Conservation (phyloP, 306 rosid genomes). For the Inga oerstediana region DNA sequence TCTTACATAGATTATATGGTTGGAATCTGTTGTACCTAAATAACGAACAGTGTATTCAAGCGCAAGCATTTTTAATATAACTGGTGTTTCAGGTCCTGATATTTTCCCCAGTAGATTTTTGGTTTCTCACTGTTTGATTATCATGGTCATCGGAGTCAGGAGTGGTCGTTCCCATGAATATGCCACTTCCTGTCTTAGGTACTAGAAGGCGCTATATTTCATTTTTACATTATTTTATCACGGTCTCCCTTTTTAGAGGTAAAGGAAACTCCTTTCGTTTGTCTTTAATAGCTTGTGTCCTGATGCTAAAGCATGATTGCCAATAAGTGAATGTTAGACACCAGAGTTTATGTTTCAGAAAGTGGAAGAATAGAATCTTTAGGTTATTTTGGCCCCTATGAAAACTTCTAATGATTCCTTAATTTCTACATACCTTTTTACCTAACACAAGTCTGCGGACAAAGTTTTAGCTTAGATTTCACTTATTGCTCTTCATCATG, state of each 20-base stretch:
- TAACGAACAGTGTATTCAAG: not conserved
- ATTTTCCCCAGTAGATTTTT: not conserved
- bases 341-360: slow-evolving; percentile 23
- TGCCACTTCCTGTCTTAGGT: not conserved
- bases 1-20: not conserved
- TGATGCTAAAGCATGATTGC: slow-evolving; percentile 34
- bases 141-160: slow-evolving; percentile 7
- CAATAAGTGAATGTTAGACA: slow-evolving; percentile 33
- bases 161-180: slow-evolving; percentile 10
- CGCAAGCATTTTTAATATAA: not conserved
- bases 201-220: not conserved
- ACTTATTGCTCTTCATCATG: slow-evolving; percentile 16
- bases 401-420: slow-evolving; percentile 31
- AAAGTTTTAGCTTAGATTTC: slow-evolving; percentile 29
- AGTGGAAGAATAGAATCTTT: slow-evolving; percentile 40
- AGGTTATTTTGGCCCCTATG: slow-evolving; percentile 24
- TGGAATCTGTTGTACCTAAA: not conserved
- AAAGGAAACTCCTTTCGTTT: slow-evolving; percentile 21
- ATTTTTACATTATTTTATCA: not conserved
- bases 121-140: slow-evolving; percentile 8
- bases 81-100: not conserved
- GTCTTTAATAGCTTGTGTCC: slow-evolving; percentile 21
- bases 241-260: slow-evolving; percentile 17
- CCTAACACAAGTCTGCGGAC: slow-evolving; percentile 16
- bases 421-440: slow-evolving; percentile 1